Evolutionary conservation across 2,329 filamentous ascomycete genomes (phyloP).

Genomic region (Thielaviopsis ethacetica): DNA sequence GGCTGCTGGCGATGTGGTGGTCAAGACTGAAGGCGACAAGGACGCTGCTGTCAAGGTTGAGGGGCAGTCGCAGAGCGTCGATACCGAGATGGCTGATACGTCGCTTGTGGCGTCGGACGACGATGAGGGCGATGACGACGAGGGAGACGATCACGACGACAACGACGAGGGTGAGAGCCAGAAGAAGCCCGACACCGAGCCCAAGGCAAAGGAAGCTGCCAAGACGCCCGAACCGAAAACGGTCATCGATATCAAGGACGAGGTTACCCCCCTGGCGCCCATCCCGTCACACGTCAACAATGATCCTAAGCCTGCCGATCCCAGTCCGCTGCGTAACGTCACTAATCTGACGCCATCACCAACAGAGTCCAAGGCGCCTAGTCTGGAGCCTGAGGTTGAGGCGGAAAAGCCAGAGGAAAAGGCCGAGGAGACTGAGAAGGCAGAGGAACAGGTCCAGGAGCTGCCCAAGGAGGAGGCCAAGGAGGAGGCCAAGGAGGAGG

Average conservation of each 20-base stretch:
- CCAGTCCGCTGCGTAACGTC: constrained; percentile 9
- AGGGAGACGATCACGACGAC: constrained; percentile 31
- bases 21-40: constrained; percentile 1
- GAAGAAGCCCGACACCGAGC: constrained; percentile 20
- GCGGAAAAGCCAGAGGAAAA: not conserved
- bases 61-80: constrained; percentile 22
- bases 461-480: not conserved
- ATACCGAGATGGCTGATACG: constrained; percentile 37
- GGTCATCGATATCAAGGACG: constrained; percentile 1
- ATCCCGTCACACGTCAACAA: constrained; percentile 16
- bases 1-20: not conserved
- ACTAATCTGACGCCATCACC: constrained; percentile 5
- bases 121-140: constrained; percentile 30
- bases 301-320: constrained; percentile 3
- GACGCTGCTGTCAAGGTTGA: not conserved
- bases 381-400: not conserved
- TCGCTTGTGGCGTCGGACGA: constrained; percentile 29
- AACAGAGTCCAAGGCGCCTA: not conserved
- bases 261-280: not conserved
- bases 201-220: constrained; percentile 17
- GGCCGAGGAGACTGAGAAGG: not conserved
- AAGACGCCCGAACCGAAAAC: constrained; percentile 1
- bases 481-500: not conserved
- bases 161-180: constrained; percentile 26
- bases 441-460: not conserved